Evolutionary conservation across 2,329 filamentous ascomycete genomes (phyloP).

Genomic region (Podosphaera aphanis): DNA sequence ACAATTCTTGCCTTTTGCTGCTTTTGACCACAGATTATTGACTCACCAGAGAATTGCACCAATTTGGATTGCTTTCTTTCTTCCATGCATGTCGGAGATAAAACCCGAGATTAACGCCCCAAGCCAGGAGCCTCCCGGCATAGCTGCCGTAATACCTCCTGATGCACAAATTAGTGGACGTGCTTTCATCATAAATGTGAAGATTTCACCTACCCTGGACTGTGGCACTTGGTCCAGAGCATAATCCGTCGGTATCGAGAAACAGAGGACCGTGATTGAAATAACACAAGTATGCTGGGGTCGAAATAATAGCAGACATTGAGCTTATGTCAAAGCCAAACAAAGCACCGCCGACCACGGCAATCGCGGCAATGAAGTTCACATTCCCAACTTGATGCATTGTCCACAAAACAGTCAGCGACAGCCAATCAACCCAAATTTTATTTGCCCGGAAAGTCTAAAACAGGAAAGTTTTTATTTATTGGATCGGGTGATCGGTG

Average conservation of each 20-base stretch:
- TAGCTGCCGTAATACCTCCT: slow-evolving; percentile 44
- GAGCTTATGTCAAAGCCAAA: slow-evolving; percentile 30
- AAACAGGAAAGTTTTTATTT: neutral
- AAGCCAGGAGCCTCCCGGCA: slow-evolving; percentile 47
- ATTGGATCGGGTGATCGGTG: neutral
- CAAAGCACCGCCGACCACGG: slow-evolving; percentile 15
- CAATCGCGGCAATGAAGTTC: slow-evolving; percentile 15
- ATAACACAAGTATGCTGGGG: slow-evolving; percentile 26
- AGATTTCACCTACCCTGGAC: slow-evolving; percentile 17
- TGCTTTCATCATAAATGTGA: slow-evolving; percentile 16
- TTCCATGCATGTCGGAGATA: slow-evolving; percentile 30
- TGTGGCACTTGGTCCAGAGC: slow-evolving; percentile 25
- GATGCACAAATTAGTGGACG: slow-evolving; percentile 20
- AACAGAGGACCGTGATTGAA: slow-evolving; percentile 20
- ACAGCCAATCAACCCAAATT: too few species aligned
- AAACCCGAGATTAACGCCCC: slow-evolving; percentile 36
- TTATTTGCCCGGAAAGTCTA: neutral
- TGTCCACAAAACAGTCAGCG: neutral
- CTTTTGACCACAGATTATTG: neutral
- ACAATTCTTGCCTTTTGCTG: neutral
- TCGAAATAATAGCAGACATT: slow-evolving; percentile 32
- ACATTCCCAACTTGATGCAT: slow-evolving; percentile 12
- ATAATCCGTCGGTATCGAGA: slow-evolving; percentile 19
- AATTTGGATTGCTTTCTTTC: slow-evolving; percentile 25
- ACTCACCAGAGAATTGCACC: slow-evolving; percentile 22